Evolutionary conservation across 345 rosid genomes (phyloP), one percentile per base, ranked within the genome.

Genomic region (Eucalyptus pauciflora): DNA sequence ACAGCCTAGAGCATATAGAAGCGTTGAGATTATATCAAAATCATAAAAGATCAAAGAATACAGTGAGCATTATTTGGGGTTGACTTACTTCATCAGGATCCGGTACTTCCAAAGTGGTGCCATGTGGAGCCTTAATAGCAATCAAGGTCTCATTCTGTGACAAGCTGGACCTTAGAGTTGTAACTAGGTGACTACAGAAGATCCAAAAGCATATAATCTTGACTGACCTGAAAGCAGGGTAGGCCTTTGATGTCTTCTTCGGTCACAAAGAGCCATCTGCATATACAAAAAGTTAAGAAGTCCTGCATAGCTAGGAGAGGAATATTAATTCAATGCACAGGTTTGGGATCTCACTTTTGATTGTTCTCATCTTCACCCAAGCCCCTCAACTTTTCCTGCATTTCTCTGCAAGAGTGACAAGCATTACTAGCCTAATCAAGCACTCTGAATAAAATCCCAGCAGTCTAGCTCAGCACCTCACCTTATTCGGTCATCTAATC

Each of bases 41-140:
- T 25, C n/a, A 51, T 25, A 24, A 52, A 60, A 86, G 31, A 88
- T 85, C 45, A 69, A 71, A 86, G 54, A 48, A 50, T 67, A 50
- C 58, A 45, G 31, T 13, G 29, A 46, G 52, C 37, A 60, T 41
- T 51, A 24, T 29, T 88, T 58, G 64, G 43, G 31, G 54, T 50
- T 89, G 50, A 90, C 96, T 93, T 93, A 98, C 99, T 90, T 97
- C 99, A 91, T 95, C 96, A 43, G 98, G 99, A 94, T 98, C 98
- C 51, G 97, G 99, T 81, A 98, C 98, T 94, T 97, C 99, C 90
- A 98, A 91, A 27, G 99, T 98, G 85, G 99, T 98, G 89, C 99
- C 99, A 89, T 98, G 98, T 51, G 99, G 99, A 93, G 99, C 99
- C 95, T 98, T 97, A 88, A 98, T 93, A 89, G 99, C 99, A 91